Evolutionary conservation across 78 protist species (phyloP).

Genomic region (Blattamonas nauphoetae): DNA sequence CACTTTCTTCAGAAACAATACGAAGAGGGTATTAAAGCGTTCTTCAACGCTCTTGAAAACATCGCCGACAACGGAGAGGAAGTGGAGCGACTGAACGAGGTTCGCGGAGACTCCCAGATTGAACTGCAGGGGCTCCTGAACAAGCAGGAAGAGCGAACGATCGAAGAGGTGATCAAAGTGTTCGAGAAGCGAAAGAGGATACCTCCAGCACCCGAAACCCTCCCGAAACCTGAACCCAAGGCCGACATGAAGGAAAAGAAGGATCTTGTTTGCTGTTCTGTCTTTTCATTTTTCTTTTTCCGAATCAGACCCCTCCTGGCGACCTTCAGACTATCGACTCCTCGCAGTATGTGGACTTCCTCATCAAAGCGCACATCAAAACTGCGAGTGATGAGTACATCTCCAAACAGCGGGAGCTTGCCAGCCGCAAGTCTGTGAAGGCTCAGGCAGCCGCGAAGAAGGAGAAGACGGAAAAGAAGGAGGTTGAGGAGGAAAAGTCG

Average conservation of each 20-base stretch:
- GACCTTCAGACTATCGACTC: background rate
- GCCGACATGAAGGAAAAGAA: background rate
- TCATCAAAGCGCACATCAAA: background rate
- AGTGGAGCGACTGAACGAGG: background rate
- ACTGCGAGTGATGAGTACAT: background rate
- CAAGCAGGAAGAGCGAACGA: background rate
- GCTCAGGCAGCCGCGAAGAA: no score
- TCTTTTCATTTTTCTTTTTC: background rate
- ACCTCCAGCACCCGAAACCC: background rate
- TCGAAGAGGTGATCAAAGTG: background rate
- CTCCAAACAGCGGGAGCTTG: background rate
- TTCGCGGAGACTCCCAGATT: background rate
- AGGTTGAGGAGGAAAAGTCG: no score
- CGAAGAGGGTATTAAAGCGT: background rate
- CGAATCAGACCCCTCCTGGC: background rate
- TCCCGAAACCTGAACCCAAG: background rate
- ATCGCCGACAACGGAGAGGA: background rate
- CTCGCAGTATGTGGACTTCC: background rate
- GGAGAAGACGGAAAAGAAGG: no score
- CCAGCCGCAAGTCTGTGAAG: no score
- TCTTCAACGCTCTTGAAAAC: background rate
- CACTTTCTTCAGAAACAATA: background rate
- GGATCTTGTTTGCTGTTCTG: background rate
- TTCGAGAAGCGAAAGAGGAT: background rate
- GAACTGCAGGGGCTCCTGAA: background rate